Conservation (phyloP, 1,284 basidiomycete genomes). For the Sanghuangporus sanghuang region DNA sequence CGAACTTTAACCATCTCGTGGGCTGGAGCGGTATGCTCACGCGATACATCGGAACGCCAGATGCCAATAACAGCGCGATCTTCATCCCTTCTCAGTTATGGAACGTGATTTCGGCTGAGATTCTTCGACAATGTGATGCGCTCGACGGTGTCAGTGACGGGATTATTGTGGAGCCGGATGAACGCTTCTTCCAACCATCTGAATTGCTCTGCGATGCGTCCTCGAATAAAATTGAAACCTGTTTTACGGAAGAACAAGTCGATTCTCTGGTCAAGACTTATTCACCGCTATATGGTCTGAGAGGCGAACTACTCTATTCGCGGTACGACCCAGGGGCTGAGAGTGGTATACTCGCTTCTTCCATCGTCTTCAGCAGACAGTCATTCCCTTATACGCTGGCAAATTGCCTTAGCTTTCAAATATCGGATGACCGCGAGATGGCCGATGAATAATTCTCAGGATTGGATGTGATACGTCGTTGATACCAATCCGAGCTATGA, state of each 20-base stretch:
- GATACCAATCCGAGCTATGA: slow-evolving; percentile 14
- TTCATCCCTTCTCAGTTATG: slow-evolving; percentile 22
- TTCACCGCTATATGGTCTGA: slow-evolving; percentile 26
- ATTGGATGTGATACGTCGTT: slow-evolving; percentile 19
- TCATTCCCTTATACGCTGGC: slow-evolving; percentile 5
- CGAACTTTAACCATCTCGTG: slow-evolving; percentile 21
- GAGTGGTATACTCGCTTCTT: background rate
- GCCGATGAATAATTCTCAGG: background rate
- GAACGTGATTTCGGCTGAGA: slow-evolving; percentile 23
- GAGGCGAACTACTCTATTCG: slow-evolving; percentile 29
- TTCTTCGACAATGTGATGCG: slow-evolving; percentile 30
- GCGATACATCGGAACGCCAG: slow-evolving; percentile 16
- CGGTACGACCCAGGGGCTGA: slow-evolving; percentile 21
- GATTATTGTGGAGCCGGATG: slow-evolving; percentile 27
- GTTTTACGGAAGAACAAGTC: slow-evolving; percentile 30
- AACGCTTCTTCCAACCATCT: slow-evolving; percentile 25
- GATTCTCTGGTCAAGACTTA: slow-evolving; percentile 29
- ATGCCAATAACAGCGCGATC: slow-evolving; percentile 13
- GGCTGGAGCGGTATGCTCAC: slow-evolving; percentile 20
- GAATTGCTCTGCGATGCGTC: slow-evolving; percentile 21
- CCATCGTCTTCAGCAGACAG: slow-evolving; percentile 5
- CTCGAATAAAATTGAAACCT: slow-evolving; percentile 23
- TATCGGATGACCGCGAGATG: too few species aligned
- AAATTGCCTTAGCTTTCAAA: background rate
- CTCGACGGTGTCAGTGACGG: slow-evolving; percentile 31